Conservation (phyloP, 306 rosid species). For the Cucumis melo region DNA sequence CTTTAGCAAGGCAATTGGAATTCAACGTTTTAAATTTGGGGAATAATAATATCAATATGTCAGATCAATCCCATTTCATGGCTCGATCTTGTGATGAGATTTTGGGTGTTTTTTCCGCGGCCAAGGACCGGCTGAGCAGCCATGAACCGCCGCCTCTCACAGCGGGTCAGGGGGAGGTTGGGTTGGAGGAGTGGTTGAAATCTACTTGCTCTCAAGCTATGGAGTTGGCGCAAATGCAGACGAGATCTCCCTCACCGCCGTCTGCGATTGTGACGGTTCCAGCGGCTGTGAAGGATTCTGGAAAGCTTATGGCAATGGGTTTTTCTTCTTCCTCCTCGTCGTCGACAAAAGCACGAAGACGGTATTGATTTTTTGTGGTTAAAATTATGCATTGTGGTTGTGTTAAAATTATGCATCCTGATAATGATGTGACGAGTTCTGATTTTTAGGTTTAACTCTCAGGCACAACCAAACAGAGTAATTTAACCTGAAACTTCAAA, state of each 20-base stretch:
- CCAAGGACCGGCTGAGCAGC: conserved; percentile 10
- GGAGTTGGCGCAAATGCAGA: background rate
- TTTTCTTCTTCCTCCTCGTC: conserved; percentile 21
- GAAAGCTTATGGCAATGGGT: background rate
- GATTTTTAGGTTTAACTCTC: background rate
- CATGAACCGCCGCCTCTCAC: background rate
- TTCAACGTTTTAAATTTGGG: conserved; percentile 18
- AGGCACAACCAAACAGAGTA: background rate
- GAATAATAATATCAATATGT: background rate
- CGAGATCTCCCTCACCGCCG: background rate
- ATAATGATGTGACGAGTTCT: background rate
- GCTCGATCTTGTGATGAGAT: conserved; percentile 30
- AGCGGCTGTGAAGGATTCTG: background rate
- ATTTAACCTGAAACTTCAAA: background rate
- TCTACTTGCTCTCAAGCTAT: background rate
- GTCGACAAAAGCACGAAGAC: conserved; percentile 27
- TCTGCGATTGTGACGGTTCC: too few relatives aligned
- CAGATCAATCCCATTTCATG: conserved; percentile 13
- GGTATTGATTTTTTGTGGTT: conserved; percentile 18
- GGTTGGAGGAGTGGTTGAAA: conserved; percentile 9
- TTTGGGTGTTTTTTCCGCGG: conserved; percentile 10
- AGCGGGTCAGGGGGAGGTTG: background rate
- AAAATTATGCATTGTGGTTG: background rate
- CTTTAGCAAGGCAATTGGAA: conserved; percentile 27
- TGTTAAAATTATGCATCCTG: background rate